Evolutionary conservation across 768 basidiomycete genomes (phyloP), one percentile per base, ranked within the genome.

Genomic region (Lactifluus volemus): DNA sequence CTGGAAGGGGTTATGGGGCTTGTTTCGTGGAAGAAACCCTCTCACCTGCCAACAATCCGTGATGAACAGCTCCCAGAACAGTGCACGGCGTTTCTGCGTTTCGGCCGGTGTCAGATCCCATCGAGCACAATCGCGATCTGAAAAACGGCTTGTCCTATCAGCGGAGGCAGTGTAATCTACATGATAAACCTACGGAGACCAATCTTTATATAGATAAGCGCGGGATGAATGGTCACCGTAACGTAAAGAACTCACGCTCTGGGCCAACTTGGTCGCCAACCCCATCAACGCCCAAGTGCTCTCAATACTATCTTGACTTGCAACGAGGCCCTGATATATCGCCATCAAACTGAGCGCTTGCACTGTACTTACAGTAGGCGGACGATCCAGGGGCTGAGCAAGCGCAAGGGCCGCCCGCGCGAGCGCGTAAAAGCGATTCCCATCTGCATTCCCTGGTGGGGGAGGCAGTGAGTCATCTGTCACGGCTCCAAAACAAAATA

Each of bases 61-160:
- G 64, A 86, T 84, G 65, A 85, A 86, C 32, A 88, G 61, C 62
- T 88, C 86, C 86, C 86, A 88, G 66, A 88, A 88, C 25, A 88
- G 69, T 1, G 83, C 79, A 34, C 86, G 79, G 4, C 86, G 79
- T 69, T 86, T 86, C 73, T 88, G 85, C 5, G 87, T 83, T 67
- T 86, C 86, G 1, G 78, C 75, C 3, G 78, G 77, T 5, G 80
- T 64, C 19, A 88, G 70, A 41, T 81, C 79, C 84, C 85, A 88
- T 34, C 86, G 77, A 5, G 85, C 85, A 68, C 84, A 84, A 68
- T 88, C 86, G 8, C 85, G 84, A 66, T 88, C 86, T 88, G 32
- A 21, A 5, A n/a, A 11, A 11, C 8, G 21, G 49, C 11, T 10
- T 14, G 19, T 59, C 50, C 41, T 17, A 3, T n/a, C 30, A 58